Evolutionary conservation across 106 monocot genomes (phyloP).

Genomic region (Apostasia shenzhenica): DNA sequence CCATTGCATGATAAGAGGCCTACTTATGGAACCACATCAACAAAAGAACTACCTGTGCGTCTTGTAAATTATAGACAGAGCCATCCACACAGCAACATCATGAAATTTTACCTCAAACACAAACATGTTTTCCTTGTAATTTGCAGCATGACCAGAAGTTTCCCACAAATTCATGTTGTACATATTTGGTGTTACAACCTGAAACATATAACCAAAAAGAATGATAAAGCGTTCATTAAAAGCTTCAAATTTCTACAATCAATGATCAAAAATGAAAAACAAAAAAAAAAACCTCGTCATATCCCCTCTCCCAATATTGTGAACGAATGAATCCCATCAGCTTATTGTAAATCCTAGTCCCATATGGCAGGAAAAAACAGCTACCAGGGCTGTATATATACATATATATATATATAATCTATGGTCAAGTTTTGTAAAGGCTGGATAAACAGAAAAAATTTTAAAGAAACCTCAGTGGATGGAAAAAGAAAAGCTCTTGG

Average conservation of each 20-base stretch:
- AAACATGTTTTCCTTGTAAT: slow-evolving; percentile 99
- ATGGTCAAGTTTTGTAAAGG: neutral
- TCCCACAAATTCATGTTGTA: slow-evolving; percentile 99
- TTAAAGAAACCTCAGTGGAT: slow-evolving; percentile 64
- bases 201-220: slow-evolving; percentile 6
- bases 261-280: neutral
- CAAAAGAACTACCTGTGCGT: too few species aligned
- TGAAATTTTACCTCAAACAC: slow-evolving; percentile 64
- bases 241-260: neutral
- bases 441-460: slow-evolving; percentile 8
- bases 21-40: too few species aligned
- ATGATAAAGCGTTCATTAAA: neutral
- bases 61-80: too few species aligned
- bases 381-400: slow-evolving; percentile 77
- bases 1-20: too few species aligned
- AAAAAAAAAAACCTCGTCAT: slow-evolving; percentile 70
- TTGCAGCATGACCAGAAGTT: slow-evolving; percentile 96
- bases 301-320: slow-evolving; percentile 85
- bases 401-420: slow-evolving; percentile 9
- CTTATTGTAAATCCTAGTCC: slow-evolving; percentile 87
- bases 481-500: slow-evolving; percentile 99
- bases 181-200: slow-evolving; percentile 91
- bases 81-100: neutral
- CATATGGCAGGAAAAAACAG: slow-evolving; percentile 91
- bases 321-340: slow-evolving; percentile 73